Evolutionary conservation across 1,139 yeast species (phyloP), one percentile per base, ranked within the genome.

Genomic region (Diutina catenulata): DNA sequence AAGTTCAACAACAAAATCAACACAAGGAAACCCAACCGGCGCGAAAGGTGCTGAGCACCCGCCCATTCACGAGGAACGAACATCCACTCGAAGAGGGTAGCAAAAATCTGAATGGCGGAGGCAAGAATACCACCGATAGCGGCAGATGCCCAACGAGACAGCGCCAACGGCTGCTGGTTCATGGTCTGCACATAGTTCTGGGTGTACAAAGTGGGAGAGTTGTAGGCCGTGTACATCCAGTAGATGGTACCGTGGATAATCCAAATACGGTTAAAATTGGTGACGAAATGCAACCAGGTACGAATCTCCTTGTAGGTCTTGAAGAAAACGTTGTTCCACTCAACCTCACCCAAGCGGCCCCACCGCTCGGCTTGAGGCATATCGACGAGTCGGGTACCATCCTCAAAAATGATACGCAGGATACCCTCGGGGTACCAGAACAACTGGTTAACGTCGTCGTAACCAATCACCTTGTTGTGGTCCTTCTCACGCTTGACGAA

Each of bases 351-450:
- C 44, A 91, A 72, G 60, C 81, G 80, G 53, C 78, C 71, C 59
- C 75, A 93, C 60, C 98, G 82, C 61, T 91, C 95, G 52, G 79
- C 84, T 45, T 78, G 74, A 33, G 96, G 94, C 52, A 87, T 64
- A 52, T 93, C 98, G 41, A 91, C 86, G 55, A 91, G 69, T 58
- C 95, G 79, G 26, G 94, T 69, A 47, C 94, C 95, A 58, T 91
- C 97, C 56, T 81, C 88, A 54, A 88, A 76, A 38, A 81, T 74
- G 53, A 91, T 88, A 64, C 94, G 80, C 44, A 93, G 82, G 51
- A 91, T 82, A 70, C 98, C 99, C 64, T 91, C 97, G 33, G 98
- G 97, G 64, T 91, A 93, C 98, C 99, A 91, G 66, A 91, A 91
- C 51, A 91, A 74, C 69, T 93, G 99, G 64, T 93, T 91, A 44